Conservation (phyloP, 164 flowering plant genomes). For the Houttuynia cordata region DNA sequence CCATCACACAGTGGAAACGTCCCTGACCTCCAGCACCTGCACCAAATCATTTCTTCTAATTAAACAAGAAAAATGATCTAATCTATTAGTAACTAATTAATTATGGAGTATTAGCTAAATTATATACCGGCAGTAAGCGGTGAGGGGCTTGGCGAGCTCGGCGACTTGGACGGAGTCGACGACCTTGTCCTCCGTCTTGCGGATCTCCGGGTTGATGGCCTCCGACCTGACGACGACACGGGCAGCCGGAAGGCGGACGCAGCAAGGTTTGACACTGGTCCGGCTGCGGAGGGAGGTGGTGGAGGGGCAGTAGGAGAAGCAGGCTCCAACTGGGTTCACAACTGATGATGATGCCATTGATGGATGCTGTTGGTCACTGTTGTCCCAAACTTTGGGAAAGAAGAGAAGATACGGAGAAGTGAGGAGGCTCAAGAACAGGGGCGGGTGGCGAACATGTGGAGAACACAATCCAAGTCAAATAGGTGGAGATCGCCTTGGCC, state of each 20-base stretch:
- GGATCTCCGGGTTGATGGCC: conserved; percentile 60
- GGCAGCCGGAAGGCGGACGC: background rate
- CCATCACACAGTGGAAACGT: conserved; percentile 94
- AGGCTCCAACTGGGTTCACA: conserved; percentile 15
- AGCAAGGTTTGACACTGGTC: background rate
- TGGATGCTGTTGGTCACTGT: background rate
- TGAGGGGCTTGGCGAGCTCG: conserved; percentile 78
- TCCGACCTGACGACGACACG: conserved; percentile 42
- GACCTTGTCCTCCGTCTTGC: conserved; percentile 68
- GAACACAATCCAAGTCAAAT: conserved; percentile 18
- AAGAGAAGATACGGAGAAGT: background rate
- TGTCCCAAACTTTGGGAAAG: background rate
- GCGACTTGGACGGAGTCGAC: conserved; percentile 71
- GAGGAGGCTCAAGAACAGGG: background rate
- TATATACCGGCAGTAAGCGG: conserved; percentile 79
- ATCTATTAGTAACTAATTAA: background rate
- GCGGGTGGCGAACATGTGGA: conserved; percentile 23
- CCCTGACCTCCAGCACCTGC: conserved; percentile 93
- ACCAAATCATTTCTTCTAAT: background rate
- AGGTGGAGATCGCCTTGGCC: background rate
- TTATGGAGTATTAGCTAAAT: background rate
- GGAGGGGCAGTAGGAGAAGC: conserved; percentile 18
- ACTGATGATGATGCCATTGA: conserved; percentile 26
- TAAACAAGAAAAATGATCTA: too few relatives aligned
- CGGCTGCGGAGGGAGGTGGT: conserved; percentile 1